These are phyloP conservation scores for Globisporangium splendens DNA, from an alignment of 352 stramenopile species.

Conservation along the genomic window DNA sequence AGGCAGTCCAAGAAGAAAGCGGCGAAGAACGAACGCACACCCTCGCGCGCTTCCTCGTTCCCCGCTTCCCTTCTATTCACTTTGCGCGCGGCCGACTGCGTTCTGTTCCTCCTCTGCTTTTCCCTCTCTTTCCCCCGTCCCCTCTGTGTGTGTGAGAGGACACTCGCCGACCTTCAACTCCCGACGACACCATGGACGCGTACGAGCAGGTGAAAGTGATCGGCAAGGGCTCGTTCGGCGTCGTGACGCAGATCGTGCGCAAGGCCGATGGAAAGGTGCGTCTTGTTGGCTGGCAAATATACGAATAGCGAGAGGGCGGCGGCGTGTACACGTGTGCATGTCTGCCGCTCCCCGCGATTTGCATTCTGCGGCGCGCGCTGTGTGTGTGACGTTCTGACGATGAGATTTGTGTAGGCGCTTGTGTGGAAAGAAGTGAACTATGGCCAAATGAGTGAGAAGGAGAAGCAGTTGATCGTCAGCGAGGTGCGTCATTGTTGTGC, in stretches of 20 bases:
- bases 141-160: neutral
- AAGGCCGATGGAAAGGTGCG: slow-evolving; percentile 85
- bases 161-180: neutral
- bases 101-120: too few relatives aligned
- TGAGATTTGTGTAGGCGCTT: slow-evolving; percentile 51
- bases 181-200: slow-evolving; percentile 56
- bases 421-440: slow-evolving; percentile 94
- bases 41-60: too few relatives aligned
- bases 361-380: neutral
- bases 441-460: slow-evolving; percentile 90
- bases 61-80: too few relatives aligned
- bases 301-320: too few relatives aligned
- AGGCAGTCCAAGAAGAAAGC: neutral
- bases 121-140: neutral
- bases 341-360: too few relatives aligned
- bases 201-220: slow-evolving; percentile 89
- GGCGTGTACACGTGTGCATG: too few relatives aligned
- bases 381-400: neutral
- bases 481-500: slow-evolving; percentile 75
- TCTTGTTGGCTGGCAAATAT: neutral
- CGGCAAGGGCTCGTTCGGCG: slow-evolving; percentile 90
- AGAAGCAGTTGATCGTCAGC: slow-evolving; percentile 93
- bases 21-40: neutral
- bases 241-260: slow-evolving; percentile 88
- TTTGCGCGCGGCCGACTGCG: too few relatives aligned